phyloP scores from a whole-genome alignment of 2,329 filamentous ascomycete genomes.

The Aspergillus amoenus region DNA sequence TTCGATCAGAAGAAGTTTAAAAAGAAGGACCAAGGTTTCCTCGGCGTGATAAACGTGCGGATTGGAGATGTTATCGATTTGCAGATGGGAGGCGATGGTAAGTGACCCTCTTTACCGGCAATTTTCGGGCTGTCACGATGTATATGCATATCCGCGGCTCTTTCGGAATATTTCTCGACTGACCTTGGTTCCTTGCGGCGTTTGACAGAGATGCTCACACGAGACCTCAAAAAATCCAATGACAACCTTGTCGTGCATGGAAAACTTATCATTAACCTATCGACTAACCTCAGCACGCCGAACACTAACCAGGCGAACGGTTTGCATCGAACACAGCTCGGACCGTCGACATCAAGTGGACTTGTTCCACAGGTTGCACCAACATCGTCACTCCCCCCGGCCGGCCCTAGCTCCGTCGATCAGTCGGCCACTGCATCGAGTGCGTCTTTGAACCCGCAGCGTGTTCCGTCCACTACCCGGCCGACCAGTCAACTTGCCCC shows the following conservation, averaged over 20 bases:
- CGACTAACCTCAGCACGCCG: slow-evolving; percentile 78
- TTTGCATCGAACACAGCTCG: slow-evolving; percentile 33
- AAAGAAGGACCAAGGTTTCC: slow-evolving; percentile 99
- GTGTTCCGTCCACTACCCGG: slow-evolving; percentile 34
- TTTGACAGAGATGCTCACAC: slow-evolving; percentile 83
- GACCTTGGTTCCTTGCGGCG: slow-evolving; percentile 12
- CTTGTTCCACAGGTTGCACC: slow-evolving; percentile 35
- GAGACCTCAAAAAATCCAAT: slow-evolving; percentile 95
- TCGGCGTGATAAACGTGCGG: slow-evolving; percentile 95
- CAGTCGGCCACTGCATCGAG: slow-evolving; percentile 32
- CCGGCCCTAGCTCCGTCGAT: slow-evolving; percentile 29
- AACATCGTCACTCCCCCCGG: slow-evolving; percentile 25
- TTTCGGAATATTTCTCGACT: slow-evolving; percentile 3
- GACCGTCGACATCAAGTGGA: slow-evolving; percentile 39
- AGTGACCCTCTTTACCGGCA: slow-evolving; percentile 29
- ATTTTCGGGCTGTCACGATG: background rate
- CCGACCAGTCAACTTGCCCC: slow-evolving; percentile 40
- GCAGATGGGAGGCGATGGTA: slow-evolving; percentile 86
- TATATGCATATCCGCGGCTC: background rate
- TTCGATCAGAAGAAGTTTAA: slow-evolving; percentile 99
- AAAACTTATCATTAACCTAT: slow-evolving; percentile 94
- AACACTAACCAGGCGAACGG: slow-evolving; percentile 55
- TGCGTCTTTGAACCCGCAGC: slow-evolving; percentile 35
- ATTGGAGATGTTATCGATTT: slow-evolving; percentile 94
- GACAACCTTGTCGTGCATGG: slow-evolving; percentile 98